Evolutionary conservation across 495 filamentous ascomycete species (phyloP).

Genomic region (Penicillium fimorum): DNA sequence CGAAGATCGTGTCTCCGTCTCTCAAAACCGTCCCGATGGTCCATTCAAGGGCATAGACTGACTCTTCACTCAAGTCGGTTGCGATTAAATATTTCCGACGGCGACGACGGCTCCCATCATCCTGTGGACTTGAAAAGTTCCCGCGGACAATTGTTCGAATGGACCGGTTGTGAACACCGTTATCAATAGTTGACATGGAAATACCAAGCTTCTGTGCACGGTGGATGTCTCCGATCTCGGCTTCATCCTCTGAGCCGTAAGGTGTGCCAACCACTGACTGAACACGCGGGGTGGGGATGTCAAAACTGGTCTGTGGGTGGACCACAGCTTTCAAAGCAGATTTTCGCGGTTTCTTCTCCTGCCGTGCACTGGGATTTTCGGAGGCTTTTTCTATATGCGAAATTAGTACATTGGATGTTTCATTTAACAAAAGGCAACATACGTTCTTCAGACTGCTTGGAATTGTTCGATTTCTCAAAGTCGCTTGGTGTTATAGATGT

Average conservation of each 20-base stretch:
- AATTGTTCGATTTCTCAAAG: constrained; percentile 19
- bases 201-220: constrained; percentile 82
- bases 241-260: constrained; percentile 82
- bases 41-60: constrained; percentile 93
- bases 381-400: constrained; percentile 9
- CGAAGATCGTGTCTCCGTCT: constrained; percentile 89
- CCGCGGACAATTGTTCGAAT: constrained; percentile 88
- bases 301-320: constrained; percentile 80
- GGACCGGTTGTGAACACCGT: constrained; percentile 73
- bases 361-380: constrained; percentile 5
- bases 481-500: constrained; percentile 22
- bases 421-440: constrained; percentile 35
- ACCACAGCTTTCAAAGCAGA: constrained; percentile 57
- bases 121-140: constrained; percentile 69
- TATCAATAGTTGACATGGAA: constrained; percentile 69
- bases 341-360: constrained; percentile 36
- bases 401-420: constrained; percentile 4
- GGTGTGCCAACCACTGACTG: constrained; percentile 72
- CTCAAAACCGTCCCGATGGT: constrained; percentile 93
- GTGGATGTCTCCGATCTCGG: constrained; percentile 77
- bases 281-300: constrained; percentile 45
- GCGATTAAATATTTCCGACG: constrained; percentile 88
- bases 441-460: constrained; percentile 59
- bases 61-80: constrained; percentile 89
- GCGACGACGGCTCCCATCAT: constrained; percentile 68